A percentile compares a stretch with the other conserved stretches of the same genome.
Conservation (phyloP, 805 yeast species). For the Danielia oregonensis region DNA sequence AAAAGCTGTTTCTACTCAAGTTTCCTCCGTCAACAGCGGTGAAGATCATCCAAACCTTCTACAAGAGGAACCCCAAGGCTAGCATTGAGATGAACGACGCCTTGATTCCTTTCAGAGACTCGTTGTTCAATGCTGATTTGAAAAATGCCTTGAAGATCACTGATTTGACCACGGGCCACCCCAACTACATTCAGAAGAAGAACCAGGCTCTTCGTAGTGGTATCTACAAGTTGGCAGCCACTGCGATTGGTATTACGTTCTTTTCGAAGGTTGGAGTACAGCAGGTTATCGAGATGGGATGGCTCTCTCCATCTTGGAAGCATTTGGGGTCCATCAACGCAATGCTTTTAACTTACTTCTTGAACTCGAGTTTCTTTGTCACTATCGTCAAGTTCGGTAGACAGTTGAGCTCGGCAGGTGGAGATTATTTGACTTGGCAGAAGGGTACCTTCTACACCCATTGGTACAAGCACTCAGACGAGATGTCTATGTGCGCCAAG, state of each 20-base stretch:
- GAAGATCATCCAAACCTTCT: conserved; percentile 22
- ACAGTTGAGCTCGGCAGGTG: conserved; percentile 42
- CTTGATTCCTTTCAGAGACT: conserved; percentile 59
- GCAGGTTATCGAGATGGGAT: conserved; percentile 35
- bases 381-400: conserved; percentile 41
- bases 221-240: conserved; percentile 25
- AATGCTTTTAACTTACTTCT: conserved; percentile 36
- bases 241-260: conserved; percentile 31
- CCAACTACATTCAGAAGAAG: conserved; percentile 41
- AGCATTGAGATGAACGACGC: conserved; percentile 39
- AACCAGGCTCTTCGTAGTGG: conserved; percentile 29
- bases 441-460: conserved; percentile 60
- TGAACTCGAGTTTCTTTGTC: conserved; percentile 39
- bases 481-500: conserved; percentile 61
- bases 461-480: conserved; percentile 65
- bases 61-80: conserved; percentile 21
- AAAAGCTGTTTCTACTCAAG: conserved; percentile 27
- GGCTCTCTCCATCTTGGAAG: conserved; percentile 34
- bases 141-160: conserved; percentile 53
- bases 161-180: conserved; percentile 58
- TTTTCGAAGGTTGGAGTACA: conserved; percentile 41
- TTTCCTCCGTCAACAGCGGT: conserved; percentile 30
- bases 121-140: conserved; percentile 57
- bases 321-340: conserved; percentile 46
- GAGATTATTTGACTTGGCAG: conserved; percentile 57